phyloP scores from a whole-genome alignment of 2,329 filamentous ascomycete genomes.

The Fusarium chlamydosporum region DNA sequence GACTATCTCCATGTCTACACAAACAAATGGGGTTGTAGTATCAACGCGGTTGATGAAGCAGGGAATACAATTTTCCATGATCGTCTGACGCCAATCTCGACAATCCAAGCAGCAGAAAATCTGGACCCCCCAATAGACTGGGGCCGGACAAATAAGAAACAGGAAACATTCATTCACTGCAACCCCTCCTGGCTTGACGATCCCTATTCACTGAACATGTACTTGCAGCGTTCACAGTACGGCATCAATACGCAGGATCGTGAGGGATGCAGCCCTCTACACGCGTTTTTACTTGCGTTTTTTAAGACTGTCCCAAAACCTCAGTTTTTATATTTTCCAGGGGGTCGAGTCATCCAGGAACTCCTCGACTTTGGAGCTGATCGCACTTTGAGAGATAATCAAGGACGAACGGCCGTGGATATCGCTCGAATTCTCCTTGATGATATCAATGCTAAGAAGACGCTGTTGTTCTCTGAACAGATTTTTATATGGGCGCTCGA shows the following conservation, averaged over 20 bases:
- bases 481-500: neutral
- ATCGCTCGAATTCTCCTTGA: neutral
- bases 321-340: no score
- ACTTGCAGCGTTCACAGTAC: neutral
- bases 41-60: neutral
- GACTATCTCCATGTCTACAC: neutral
- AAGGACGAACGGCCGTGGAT: neutral
- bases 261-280: neutral
- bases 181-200: rapidly evolving
- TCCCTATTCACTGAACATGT: neutral
- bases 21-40: neutral
- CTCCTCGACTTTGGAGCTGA: constrained; percentile 6
- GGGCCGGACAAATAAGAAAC: neutral
- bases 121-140: neutral
- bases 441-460: no score
- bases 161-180: neutral
- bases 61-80: neutral
- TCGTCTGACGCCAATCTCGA: no score
- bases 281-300: no score
- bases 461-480: no score
- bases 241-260: neutral
- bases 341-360: neutral
- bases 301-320: no score
- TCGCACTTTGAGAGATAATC: neutral
- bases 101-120: rapidly evolving